phyloP scores from a whole-genome alignment of 495 filamentous ascomycete species.

The Glonium stellatum region DNA sequence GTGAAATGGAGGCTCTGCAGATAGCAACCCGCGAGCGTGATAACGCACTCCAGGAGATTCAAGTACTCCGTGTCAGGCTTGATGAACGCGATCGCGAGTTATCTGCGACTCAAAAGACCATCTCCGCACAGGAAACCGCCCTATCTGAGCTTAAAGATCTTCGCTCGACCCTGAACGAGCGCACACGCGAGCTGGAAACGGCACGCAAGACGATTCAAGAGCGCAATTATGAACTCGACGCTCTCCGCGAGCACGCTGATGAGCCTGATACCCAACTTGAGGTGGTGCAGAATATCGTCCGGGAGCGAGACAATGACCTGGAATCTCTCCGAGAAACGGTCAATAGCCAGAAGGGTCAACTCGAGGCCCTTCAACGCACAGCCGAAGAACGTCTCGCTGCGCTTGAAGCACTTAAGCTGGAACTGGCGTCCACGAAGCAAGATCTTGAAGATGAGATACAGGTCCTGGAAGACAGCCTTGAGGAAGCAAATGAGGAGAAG shows the following conservation, averaged over 20 bases:
- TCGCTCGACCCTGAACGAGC: conserved; percentile 13
- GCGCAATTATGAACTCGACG: conserved; percentile 18
- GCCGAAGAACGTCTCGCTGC: conserved; percentile 16
- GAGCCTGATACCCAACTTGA: conserved; percentile 26
- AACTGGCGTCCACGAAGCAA: conserved; percentile 20
- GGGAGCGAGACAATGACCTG: conserved; percentile 23
- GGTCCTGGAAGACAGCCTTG: conserved; percentile 38
- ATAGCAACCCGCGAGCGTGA: conserved; percentile 48
- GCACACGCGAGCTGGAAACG: conserved; percentile 22
- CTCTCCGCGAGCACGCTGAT: conserved; percentile 15
- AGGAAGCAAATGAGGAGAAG: conserved; percentile 37
- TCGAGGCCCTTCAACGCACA: conserved; percentile 16
- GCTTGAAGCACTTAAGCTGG: conserved; percentile 10
- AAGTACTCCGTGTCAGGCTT: conserved; percentile 7
- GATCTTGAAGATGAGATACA: conserved; percentile 42
- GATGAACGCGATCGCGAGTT: conserved; percentile 20
- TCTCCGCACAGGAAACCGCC: conserved; percentile 26
- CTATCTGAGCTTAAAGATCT: conserved; percentile 29
- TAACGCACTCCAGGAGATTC: conserved; percentile 7
- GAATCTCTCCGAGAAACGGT: conserved; percentile 20
- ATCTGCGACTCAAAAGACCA: conserved; percentile 17
- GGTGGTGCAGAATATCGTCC: conserved; percentile 22
- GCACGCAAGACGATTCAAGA: conserved; percentile 16
- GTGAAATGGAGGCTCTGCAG: conserved; percentile 56
- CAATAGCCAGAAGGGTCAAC: conserved; percentile 10